phyloP scores from a whole-genome alignment of 345 rosid genomes.

The Acer campestre region DNA sequence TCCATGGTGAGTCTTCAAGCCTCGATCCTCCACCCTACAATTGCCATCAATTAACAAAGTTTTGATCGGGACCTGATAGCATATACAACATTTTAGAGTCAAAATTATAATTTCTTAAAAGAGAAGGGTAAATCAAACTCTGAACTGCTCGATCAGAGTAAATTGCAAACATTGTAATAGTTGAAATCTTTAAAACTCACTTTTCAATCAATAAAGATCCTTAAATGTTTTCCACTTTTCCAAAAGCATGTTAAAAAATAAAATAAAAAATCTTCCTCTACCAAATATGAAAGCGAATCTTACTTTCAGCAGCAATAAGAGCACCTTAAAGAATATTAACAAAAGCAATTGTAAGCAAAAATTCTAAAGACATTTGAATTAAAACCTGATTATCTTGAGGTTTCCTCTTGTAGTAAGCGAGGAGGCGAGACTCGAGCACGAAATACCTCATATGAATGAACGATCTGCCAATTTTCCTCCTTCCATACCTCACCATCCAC shows the following conservation, averaged over 20 bases:
- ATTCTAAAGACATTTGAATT: background rate
- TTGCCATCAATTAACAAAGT: constrained; percentile 91
- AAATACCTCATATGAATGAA: constrained; percentile 97
- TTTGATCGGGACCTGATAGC: constrained; percentile 91
- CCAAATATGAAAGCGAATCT: background rate
- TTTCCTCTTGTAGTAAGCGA: constrained; percentile 96
- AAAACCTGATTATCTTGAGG: constrained; percentile 91
- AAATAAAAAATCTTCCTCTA: background rate
- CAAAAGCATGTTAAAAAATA: constrained; percentile 3
- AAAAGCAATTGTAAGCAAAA: background rate
- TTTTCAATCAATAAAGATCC: constrained; percentile 4
- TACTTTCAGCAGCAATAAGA: constrained; percentile 9
- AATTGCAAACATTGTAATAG: background rate
- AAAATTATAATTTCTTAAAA: constrained; percentile 3
- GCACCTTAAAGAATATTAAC: background rate
- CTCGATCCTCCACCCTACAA: constrained; percentile 99
- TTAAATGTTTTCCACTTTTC: constrained; percentile 21
- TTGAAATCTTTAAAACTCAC: background rate
- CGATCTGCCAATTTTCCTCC: constrained; percentile 96
- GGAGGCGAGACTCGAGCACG: constrained; percentile 87
- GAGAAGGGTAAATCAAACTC: background rate
- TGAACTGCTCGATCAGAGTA: constrained; percentile 2
- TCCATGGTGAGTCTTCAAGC: constrained; percentile 97
- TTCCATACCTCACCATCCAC: constrained; percentile 99
- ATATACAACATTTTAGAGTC: constrained; percentile 19